phyloP scores from a whole-genome alignment of 805 yeast species.

The Candida vartiovaarae region DNA sequence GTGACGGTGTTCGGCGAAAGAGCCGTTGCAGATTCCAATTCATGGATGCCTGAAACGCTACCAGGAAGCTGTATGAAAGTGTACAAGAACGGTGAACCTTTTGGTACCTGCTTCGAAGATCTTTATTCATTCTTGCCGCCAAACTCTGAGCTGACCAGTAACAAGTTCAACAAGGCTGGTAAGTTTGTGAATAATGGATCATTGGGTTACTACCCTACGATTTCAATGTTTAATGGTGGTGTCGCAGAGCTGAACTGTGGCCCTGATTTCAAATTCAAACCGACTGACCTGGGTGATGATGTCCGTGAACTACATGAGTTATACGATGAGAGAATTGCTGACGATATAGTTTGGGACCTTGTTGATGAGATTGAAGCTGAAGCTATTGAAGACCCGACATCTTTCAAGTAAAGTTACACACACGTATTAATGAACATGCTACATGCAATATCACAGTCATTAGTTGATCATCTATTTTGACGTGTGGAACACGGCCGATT shows the following conservation, averaged over 20 bases:
- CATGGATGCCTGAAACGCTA: constrained; percentile 41
- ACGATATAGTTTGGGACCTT: constrained; percentile 77
- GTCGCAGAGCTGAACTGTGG: constrained; percentile 64
- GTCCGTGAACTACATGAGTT: constrained; percentile 51
- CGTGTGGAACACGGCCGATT: constrained; percentile 4
- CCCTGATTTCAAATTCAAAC: constrained; percentile 46
- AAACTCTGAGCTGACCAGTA: constrained; percentile 42
- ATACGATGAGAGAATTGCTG: constrained; percentile 65
- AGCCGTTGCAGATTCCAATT: constrained; percentile 46
- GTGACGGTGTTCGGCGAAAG: constrained; percentile 64
- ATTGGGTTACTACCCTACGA: constrained; percentile 87
- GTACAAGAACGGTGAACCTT: constrained; percentile 66
- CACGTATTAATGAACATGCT: no score
- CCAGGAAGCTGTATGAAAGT: constrained; percentile 56
- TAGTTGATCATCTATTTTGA: background rate
- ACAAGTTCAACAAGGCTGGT: constrained; percentile 27
- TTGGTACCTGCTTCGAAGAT: constrained; percentile 61
- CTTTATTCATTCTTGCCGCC: constrained; percentile 79
- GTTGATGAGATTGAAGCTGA: constrained; percentile 76
- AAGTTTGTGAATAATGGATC: constrained; percentile 67
- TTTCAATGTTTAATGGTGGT: constrained; percentile 78
- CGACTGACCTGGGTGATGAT: constrained; percentile 26
- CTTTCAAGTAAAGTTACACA: background rate
- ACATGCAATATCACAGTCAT: no score
- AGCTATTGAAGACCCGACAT: constrained; percentile 31